Conservation (phyloP, 2,329 filamentous ascomycete species). For the Microcyclospora tardicrescens region DNA sequence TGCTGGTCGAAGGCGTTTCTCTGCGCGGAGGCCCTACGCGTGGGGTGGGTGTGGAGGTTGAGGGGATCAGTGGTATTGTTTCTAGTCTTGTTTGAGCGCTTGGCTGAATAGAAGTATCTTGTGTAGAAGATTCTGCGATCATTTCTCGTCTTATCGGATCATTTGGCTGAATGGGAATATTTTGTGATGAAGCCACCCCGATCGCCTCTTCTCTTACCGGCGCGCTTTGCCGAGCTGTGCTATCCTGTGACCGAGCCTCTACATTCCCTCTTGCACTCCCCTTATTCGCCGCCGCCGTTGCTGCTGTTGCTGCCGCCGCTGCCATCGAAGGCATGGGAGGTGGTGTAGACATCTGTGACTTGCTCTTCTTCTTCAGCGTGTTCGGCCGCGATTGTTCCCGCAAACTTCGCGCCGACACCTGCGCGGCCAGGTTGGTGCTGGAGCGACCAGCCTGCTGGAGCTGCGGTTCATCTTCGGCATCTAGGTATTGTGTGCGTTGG, state of each 20-base stretch:
- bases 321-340: constrained; percentile 5
- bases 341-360: constrained; percentile 5
- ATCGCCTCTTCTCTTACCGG: too few relatives aligned
- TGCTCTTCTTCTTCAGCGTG: constrained; percentile 5
- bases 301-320: constrained; percentile 1
- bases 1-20: constrained; percentile 1
- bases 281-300: neutral
- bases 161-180: neutral
- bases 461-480: constrained; percentile 13
- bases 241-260: too few relatives aligned
- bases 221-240: too few relatives aligned
- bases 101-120: neutral
- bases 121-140: neutral
- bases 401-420: constrained; percentile 23
- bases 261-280: too few relatives aligned
- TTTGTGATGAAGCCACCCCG: too few relatives aligned
- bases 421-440: constrained; percentile 19
- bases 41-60: neutral
- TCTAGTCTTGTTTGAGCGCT: neutral
- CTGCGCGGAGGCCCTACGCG: neutral
- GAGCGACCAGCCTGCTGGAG: constrained; percentile 23
- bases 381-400: constrained; percentile 15
- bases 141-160: too few relatives aligned
- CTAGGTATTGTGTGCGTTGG: constrained; percentile 1
- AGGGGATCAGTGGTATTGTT: neutral